A percentile compares a stretch with the other conserved stretches of the same genome.
These are phyloP conservation scores for Sphaerulina vaccinii DNA, from an alignment of 2,329 filamentous ascomycete species.

Conservation along the genomic window DNA sequence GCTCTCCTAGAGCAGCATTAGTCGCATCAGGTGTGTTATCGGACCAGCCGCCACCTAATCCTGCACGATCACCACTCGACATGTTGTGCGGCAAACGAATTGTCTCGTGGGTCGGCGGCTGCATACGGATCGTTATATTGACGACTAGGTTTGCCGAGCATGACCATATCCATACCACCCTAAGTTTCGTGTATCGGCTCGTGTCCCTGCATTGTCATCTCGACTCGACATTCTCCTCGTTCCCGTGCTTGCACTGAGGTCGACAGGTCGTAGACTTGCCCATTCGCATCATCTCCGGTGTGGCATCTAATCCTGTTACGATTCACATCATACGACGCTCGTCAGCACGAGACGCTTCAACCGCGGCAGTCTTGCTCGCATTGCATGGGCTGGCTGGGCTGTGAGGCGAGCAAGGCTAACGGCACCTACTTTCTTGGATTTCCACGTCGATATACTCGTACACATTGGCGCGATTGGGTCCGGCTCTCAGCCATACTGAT, in stretches of 20 bases:
- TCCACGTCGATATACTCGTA: not conserved
- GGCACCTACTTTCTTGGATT: not conserved
- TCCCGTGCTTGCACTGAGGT: not conserved
- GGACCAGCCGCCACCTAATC: constrained; percentile 3
- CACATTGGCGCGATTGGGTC: not conserved
- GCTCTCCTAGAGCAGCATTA: too few species aligned
- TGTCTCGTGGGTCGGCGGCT: constrained; percentile 3
- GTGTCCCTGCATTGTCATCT: constrained; percentile 7
- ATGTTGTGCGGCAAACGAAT: not conserved
- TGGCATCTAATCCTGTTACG: not conserved
- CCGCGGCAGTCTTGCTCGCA: not conserved
- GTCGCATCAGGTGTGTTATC: not conserved
- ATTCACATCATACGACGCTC: not conserved
- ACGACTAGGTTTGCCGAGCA: constrained; percentile 13
- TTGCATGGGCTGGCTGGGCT: not conserved
- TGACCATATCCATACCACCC: constrained; percentile 4
- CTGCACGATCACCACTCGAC: constrained; percentile 4
- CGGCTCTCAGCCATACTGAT: not conserved
- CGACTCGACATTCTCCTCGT: not conserved
- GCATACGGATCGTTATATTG: constrained; percentile 9
- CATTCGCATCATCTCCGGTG: constrained; percentile 2
- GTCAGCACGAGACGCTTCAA: not conserved
- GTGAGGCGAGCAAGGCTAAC: not conserved
- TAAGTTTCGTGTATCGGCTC: not conserved
- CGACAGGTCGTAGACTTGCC: not conserved